A percentile compares a stretch with the other conserved stretches of the same genome.
Evolutionary conservation across 495 filamentous ascomycete genomes (phyloP).

Genomic region (Penicillium turbatum): DNA sequence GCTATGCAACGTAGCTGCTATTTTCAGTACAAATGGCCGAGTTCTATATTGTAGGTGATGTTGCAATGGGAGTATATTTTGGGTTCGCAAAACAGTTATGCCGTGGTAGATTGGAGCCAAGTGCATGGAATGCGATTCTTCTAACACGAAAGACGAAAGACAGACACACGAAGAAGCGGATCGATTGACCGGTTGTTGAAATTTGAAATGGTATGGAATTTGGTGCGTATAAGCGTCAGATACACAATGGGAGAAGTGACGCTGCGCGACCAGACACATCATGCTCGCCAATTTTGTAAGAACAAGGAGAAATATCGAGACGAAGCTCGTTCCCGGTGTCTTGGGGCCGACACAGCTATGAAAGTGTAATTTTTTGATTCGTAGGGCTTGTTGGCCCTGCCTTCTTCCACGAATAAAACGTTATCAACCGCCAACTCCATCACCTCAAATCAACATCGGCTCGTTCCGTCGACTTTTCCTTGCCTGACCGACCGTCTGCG

Average conservation of each 20-base stretch:
- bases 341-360: conserved; percentile 17
- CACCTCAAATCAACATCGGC: conserved; percentile 38
- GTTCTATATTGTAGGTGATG: not conserved
- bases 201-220: conserved; percentile 37
- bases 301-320: conserved; percentile 26
- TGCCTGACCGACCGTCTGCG: conserved; percentile 42
- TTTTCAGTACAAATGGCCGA: not conserved
- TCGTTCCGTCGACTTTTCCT: conserved; percentile 43
- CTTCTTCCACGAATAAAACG: conserved; percentile 43
- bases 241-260: conserved; percentile 33
- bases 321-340: conserved; percentile 11
- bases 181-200: conserved; percentile 29
- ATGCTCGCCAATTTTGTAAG: conserved; percentile 24
- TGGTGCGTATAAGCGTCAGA: conserved; percentile 40
- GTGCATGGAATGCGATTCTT: conserved; percentile 26
- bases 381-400: conserved; percentile 45
- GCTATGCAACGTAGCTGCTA: not conserved
- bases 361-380: conserved; percentile 40
- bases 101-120: conserved; percentile 26
- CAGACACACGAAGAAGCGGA: conserved; percentile 9
- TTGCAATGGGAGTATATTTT: conserved; percentile 20
- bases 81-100: conserved; percentile 11
- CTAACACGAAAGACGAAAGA: conserved; percentile 18
- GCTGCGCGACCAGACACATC: conserved; percentile 30
- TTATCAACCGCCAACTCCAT: conserved; percentile 48